Base-by-base conservation (phyloP, 2,329 filamentous ascomycete genomes). In the Hymenoscyphus repandus region DNA sequence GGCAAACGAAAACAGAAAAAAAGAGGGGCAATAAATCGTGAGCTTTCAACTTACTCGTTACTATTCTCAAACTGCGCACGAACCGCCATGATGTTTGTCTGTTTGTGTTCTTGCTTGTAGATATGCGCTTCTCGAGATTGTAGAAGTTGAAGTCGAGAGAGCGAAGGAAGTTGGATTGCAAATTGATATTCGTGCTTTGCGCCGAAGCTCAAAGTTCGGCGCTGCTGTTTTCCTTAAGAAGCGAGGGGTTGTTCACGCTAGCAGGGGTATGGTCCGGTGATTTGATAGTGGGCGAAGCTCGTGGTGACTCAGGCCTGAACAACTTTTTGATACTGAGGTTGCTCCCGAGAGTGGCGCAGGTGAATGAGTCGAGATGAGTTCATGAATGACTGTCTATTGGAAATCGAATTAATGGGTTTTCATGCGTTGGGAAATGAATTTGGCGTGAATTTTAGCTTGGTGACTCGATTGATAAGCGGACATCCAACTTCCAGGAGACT, bases 11-110 rank as follows among this genome's bases (percentile, higher is more conserved):
- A 33, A 17, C 39, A 39, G n/a, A 15, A 34, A 41, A 44, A 50
- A 43, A 46, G 50, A 41, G 45, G 17, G 40, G 42, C 43, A 50
- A 56, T 56, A 46, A 50, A 15, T 11, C 31, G 17, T 15, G 31
- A 34, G n/a, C 12, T 32, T 49, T 31, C 32, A 43, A 74, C 84
- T 68, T 76, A 92, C 88, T 93, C 88, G 75, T 92, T 92, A 65
- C 87, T 92, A 75, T 91, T 92, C 74, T 93, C 88, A 69, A 93
- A 93, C 69, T 90, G 82, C 61, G 82, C 82, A 67, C 82, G 80
- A 52, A 85, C 80, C 66, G 82, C 80, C 82, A 85, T 85, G 66
- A 63, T 74, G 38, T 50, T n/a, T 17, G 51, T 49, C n/a, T 46
- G 12, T 20, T 2, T 45, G 10, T 17, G 6, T 45, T 32, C 45